These are phyloP conservation scores for Pisolithus albus DNA, from an alignment of 768 basidiomycete species.

Conservation along the genomic window DNA sequence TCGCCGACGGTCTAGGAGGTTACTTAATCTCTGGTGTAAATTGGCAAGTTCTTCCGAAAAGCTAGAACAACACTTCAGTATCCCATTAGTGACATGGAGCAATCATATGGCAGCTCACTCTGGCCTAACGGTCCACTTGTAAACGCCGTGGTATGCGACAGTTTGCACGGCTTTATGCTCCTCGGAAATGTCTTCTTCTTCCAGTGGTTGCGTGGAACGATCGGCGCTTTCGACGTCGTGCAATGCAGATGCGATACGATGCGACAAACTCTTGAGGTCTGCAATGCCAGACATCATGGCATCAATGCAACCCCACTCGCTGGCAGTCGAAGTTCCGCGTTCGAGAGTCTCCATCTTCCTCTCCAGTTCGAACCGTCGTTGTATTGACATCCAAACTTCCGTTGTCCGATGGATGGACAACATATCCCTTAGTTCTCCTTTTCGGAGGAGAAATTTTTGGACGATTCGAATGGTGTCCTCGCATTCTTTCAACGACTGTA, in stretches of 20 bases:
- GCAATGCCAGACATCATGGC: conserved; percentile 46
- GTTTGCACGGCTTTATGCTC: conserved; percentile 6
- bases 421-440: conserved; percentile 62
- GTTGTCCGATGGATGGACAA: conserved; percentile 58
- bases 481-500: conserved; percentile 44
- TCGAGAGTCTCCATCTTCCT: conserved; percentile 41
- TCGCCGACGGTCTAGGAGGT: conserved; percentile 40
- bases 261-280: conserved; percentile 45
- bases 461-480: conserved; percentile 73
- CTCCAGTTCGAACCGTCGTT: conserved; percentile 48
- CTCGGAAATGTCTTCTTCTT: conserved; percentile 14
- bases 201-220: conserved; percentile 16
- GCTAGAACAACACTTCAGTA: conserved; percentile 27
- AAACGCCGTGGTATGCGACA: conserved; percentile 21
- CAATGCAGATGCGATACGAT: conserved; percentile 48
- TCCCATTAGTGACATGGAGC: background rate
- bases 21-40: conserved; percentile 44
- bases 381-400: conserved; percentile 49
- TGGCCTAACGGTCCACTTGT: conserved; percentile 59
- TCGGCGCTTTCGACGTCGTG: conserved; percentile 21
- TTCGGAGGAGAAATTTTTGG: conserved; percentile 66
- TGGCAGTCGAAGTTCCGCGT: conserved; percentile 8
- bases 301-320: conserved; percentile 56
- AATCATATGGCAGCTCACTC: conserved; percentile 36
- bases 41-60: conserved; percentile 49